Percentiles rank a stretch among this genome's conserved stretches.
Conservation (phyloP, 2,329 filamentous ascomycete genomes). For the Catunica adiposa region DNA sequence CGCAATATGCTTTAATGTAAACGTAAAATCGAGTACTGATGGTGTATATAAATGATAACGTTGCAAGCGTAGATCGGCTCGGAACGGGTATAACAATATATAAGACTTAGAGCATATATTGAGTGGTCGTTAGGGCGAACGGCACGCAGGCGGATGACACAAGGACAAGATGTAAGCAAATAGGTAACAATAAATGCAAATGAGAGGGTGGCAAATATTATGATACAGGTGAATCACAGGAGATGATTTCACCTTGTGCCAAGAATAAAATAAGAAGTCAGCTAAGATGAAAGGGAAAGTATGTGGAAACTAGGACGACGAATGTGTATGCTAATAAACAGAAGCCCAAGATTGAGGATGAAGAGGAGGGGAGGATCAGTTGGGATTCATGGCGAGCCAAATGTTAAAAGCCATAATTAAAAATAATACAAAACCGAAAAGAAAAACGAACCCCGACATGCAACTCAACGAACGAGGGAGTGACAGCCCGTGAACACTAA, state of each 20-base stretch:
- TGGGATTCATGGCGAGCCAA: background rate
- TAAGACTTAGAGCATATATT: background rate
- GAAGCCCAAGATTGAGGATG: background rate
- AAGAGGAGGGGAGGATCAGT: background rate
- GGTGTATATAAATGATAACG: no score
- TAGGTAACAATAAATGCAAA: background rate
- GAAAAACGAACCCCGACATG: slow-evolving; percentile 1
- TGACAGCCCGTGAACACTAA: background rate
- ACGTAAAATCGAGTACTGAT: no score
- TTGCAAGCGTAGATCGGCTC: no score
- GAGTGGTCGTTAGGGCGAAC: background rate
- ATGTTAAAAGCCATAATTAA: background rate
- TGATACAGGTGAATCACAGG: background rate
- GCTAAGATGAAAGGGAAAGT: background rate
- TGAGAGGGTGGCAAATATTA: background rate
- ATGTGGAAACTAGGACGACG: background rate
- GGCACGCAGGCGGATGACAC: background rate
- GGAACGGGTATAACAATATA: background rate
- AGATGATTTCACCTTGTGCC: background rate
- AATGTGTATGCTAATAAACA: slow-evolving; percentile 4
- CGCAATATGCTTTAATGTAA: no score
- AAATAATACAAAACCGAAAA: slow-evolving; percentile 3
- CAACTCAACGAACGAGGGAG: slow-evolving; percentile 1
- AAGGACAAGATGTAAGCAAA: background rate
- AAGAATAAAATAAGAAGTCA: background rate